Evolutionary conservation across 2,329 filamentous ascomycete species (phyloP), one percentile per base, ranked within the genome.

Genomic region (Botrytis galanthina): DNA sequence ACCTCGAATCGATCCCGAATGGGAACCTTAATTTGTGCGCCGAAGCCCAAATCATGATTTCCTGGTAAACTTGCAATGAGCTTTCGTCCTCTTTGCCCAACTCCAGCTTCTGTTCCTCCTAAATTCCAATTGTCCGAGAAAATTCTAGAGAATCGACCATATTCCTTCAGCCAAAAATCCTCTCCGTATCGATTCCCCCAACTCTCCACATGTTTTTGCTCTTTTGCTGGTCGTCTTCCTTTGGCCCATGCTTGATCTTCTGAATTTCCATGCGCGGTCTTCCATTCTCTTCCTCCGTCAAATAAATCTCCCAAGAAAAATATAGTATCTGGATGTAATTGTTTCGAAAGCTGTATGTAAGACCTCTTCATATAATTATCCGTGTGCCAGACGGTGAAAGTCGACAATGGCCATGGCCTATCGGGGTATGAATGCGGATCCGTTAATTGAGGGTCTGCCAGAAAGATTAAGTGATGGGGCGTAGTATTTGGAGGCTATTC

Each of bases 241-340:
- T 82, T 82, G 35, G 86, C 86, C 89, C 89, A 91, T 75, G 85
- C 84, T 1, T 88, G 88, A 76, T 91, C 89, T 37, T 86, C 83
- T 70, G 89, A 89, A 63, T 86, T 82, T 61, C 88, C 91, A 37
- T 86, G 86, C 3, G 83, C 84, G 20, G 95, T 95, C 77, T 91
- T 92, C 96, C 96, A 99, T 84, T 99, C 96, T 77, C 96, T 89
- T 14, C 96, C 96, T 6, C 96, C 96, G 80, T 99, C 96, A 79
- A 99, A 98, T 0, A 99, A 85, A 80, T 99, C 96, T 12, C 96
- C 96, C 0, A 99, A 85, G 80, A 99, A 98, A 80, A 98, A 89
- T 1, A 97, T 86, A 26, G 93, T 95, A 80, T 98, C 94, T 0
- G 96, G 96, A n/a, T 89, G 88, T 22, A 98, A 85, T 29, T 89